phyloP scores from a whole-genome alignment of 2,329 filamentous ascomycete species.

The Penicillium oxalicum region DNA sequence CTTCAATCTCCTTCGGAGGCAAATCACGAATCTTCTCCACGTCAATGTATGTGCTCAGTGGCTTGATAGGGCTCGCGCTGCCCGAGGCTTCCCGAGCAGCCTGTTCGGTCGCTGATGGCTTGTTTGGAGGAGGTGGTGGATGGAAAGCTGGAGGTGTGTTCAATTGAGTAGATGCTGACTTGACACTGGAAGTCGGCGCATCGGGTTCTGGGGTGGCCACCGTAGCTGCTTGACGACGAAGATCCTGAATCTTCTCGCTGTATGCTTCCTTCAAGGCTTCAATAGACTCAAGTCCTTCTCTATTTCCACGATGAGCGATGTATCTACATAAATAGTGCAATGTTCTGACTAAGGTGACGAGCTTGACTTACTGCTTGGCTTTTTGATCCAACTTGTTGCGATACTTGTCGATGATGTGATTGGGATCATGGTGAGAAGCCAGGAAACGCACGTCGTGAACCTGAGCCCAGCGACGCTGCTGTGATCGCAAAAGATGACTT shows the following conservation, averaged over 20 bases:
- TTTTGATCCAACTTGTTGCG: constrained; percentile 76
- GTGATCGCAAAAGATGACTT: constrained; percentile 24
- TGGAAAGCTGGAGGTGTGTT: constrained; percentile 35
- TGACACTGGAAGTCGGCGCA: constrained; percentile 14
- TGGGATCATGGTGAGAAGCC: constrained; percentile 64
- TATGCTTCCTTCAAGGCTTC: constrained; percentile 69
- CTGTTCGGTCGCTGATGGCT: constrained; percentile 28
- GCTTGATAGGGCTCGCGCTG: constrained; percentile 54
- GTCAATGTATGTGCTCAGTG: constrained; percentile 66
- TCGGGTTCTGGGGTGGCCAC: constrained; percentile 44
- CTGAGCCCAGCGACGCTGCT: constrained; percentile 79
- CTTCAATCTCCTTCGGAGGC: constrained; percentile 73
- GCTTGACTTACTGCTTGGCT: constrained; percentile 55
- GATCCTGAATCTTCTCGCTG: constrained; percentile 69
- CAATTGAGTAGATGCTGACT: constrained; percentile 19
- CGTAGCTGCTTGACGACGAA: constrained; percentile 62
- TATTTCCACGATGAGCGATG: constrained; percentile 13
- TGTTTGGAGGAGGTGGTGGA: constrained; percentile 34
- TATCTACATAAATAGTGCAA: too few relatives aligned
- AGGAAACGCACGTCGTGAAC: constrained; percentile 90
- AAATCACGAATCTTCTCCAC: constrained; percentile 68
- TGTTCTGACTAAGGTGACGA: neutral
- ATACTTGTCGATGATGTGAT: constrained; percentile 74
- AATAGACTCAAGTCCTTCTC: constrained; percentile 58
- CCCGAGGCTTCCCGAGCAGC: constrained; percentile 41